Conservation (phyloP, 1,284 basidiomycete genomes). For the Ustilago esculenta region DNA sequence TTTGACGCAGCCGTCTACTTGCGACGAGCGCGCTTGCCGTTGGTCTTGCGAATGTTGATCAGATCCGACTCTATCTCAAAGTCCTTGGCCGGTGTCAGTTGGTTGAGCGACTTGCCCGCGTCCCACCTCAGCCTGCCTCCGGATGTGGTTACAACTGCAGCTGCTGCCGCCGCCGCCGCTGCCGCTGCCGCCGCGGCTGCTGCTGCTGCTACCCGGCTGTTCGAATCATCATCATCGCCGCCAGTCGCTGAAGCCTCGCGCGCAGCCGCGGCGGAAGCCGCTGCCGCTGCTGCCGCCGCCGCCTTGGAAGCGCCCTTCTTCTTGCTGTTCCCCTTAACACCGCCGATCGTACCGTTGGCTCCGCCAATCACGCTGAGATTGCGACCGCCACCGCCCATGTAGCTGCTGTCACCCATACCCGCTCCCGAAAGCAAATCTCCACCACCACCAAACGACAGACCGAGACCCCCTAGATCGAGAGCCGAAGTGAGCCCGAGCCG, state of each 20-base stretch:
- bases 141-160: constrained; percentile 48
- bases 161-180: constrained; percentile 35
- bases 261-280: constrained; percentile 39
- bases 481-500: constrained; percentile 31
- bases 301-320: constrained; percentile 43
- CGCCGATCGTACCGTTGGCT: constrained; percentile 33
- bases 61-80: constrained; percentile 65
- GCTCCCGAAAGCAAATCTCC: constrained; percentile 44
- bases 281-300: constrained; percentile 39
- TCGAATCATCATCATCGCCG: constrained; percentile 50
- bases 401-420: constrained; percentile 56
- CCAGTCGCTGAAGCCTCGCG: constrained; percentile 42
- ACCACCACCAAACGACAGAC: constrained; percentile 42
- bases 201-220: constrained; percentile 41
- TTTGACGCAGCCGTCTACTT: too few species aligned
- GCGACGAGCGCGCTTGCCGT: constrained; percentile 60
- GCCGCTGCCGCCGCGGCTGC: constrained; percentile 37
- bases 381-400: constrained; percentile 47
- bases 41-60: constrained; percentile 64
- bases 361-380: constrained; percentile 29
- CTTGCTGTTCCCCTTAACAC: constrained; percentile 39
- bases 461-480: constrained; percentile 39
- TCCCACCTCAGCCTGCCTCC: constrained; percentile 64
- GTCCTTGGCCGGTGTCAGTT: constrained; percentile 64
- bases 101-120: constrained; percentile 61